These are phyloP conservation scores for Podila verticillata DNA, from an alignment of 192 early-diverging fungal genomes.

Conservation along the genomic window DNA sequence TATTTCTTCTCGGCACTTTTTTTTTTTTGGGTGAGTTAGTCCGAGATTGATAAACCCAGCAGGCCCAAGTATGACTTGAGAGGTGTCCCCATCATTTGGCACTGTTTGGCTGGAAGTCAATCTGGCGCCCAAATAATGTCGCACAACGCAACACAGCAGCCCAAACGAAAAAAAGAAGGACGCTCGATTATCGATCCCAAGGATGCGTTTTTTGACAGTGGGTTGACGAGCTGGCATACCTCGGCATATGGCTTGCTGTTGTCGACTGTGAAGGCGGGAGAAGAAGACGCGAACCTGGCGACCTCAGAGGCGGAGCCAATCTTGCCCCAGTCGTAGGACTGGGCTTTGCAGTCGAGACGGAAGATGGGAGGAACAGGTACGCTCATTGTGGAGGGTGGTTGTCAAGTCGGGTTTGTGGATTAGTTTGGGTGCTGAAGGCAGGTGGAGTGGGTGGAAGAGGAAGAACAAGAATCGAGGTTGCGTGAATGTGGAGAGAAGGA, in stretches of 20 bases:
- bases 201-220: no score
- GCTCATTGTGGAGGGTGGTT: not conserved
- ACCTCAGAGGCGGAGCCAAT: slow-evolving; percentile 83
- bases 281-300: slow-evolving; percentile 79
- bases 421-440: not conserved
- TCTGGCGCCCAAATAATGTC: no score
- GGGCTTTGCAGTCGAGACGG: slow-evolving; percentile 76
- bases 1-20: no score
- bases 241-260: slow-evolving; percentile 86
- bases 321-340: slow-evolving; percentile 98
- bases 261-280: slow-evolving; percentile 67
- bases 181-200: no score
- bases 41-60: no score
- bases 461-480: not conserved
- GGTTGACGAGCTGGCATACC: slow-evolving; percentile 49
- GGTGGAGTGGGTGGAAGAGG: not conserved
- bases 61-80: no score
- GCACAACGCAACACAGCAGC: no score
- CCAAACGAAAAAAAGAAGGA: no score
- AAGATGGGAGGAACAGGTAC: slow-evolving; percentile 53
- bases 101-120: no score
- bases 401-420: not conserved
- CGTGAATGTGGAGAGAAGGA: slow-evolving; percentile 5
- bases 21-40: no score
- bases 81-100: no score